These are phyloP conservation scores for Dalechampia spathulata DNA, from an alignment of 441 rosid species.

Conservation along the genomic window DNA sequence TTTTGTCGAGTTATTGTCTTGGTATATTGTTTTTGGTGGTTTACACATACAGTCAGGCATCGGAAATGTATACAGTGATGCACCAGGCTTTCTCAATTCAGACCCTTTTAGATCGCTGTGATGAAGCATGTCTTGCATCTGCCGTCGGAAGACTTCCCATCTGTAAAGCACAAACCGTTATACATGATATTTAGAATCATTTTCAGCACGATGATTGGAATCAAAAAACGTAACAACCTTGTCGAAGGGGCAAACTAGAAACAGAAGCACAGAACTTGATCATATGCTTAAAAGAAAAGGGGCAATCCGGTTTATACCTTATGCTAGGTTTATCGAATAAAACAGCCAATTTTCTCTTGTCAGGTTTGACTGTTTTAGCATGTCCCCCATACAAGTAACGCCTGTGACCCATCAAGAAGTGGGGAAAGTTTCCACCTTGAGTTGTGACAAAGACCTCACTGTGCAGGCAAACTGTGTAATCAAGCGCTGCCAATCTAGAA, in stretches of 20 bases:
- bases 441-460: slow-evolving; percentile 95
- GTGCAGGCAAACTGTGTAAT: slow-evolving; percentile 85
- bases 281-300: too few species aligned
- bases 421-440: slow-evolving; percentile 98
- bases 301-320: slow-evolving; percentile 40
- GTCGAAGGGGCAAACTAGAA: not conserved
- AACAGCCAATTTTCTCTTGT: slow-evolving; percentile 79
- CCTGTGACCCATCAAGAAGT: slow-evolving; percentile 94
- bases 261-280: not conserved
- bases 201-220: too few species aligned
- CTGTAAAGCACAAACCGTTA: slow-evolving; percentile 28
- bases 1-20: slow-evolving; percentile 17
- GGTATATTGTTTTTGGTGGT: slow-evolving; percentile 27
- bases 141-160: slow-evolving; percentile 74
- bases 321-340: slow-evolving; percentile 65
- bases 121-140: slow-evolving; percentile 70
- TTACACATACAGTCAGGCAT: slow-evolving; percentile 98
- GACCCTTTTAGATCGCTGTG: slow-evolving; percentile 69
- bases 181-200: too few species aligned
- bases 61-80: slow-evolving; percentile 79
- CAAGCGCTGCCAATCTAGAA: slow-evolving; percentile 95
- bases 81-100: slow-evolving; percentile 62
- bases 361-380: slow-evolving; percentile 82
- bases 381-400: slow-evolving; percentile 89
- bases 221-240: too few species aligned